A percentile compares a stretch with the other conserved stretches of the same genome.
Conservation (phyloP, 2,329 filamentous ascomycete species). For the Paecilomyces variotii region DNA sequence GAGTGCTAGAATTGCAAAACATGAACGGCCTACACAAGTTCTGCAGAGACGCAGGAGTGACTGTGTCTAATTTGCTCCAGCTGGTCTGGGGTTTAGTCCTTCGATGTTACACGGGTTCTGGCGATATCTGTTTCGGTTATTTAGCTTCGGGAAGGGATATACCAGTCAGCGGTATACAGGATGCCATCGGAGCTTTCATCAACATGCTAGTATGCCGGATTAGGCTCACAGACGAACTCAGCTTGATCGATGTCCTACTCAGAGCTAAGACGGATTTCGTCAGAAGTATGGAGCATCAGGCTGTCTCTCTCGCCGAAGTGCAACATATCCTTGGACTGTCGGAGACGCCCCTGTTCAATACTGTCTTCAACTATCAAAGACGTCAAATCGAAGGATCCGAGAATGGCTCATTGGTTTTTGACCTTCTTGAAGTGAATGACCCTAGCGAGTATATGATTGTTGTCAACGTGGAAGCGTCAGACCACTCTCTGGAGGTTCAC, state of each 20-base stretch:
- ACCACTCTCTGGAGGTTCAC: constrained; percentile 38
- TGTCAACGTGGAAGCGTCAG: constrained; percentile 20
- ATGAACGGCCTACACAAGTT: constrained; percentile 15
- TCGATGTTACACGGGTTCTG: constrained; percentile 34
- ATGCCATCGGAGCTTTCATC: constrained; percentile 25
- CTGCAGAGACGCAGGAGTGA: constrained; percentile 13
- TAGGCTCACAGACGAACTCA: constrained; percentile 16
- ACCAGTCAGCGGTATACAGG: constrained; percentile 25
- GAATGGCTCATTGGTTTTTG: constrained; percentile 2
- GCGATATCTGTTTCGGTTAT: constrained; percentile 41
- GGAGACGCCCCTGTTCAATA: constrained; percentile 22
- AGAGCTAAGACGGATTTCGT: constrained; percentile 13
- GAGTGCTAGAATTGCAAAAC: constrained; percentile 13
- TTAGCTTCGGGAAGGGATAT: constrained; percentile 29
- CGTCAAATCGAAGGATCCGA: constrained; percentile 1
- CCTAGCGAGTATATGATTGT: constrained; percentile 17
- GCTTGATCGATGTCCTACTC: constrained; percentile 14
- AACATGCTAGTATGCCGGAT: constrained; percentile 18
- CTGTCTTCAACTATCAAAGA: constrained; percentile 17
- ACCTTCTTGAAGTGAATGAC: constrained; percentile 2
- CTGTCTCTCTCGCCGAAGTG: constrained; percentile 14
- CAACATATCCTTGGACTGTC: constrained; percentile 18
- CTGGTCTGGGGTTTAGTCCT: constrained; percentile 40
- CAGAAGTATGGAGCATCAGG: constrained; percentile 11
- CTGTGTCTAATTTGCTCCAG: constrained; percentile 23